Conservation (phyloP, 2,329 filamentous ascomycete species). For the Monosporascus sp. region DNA sequence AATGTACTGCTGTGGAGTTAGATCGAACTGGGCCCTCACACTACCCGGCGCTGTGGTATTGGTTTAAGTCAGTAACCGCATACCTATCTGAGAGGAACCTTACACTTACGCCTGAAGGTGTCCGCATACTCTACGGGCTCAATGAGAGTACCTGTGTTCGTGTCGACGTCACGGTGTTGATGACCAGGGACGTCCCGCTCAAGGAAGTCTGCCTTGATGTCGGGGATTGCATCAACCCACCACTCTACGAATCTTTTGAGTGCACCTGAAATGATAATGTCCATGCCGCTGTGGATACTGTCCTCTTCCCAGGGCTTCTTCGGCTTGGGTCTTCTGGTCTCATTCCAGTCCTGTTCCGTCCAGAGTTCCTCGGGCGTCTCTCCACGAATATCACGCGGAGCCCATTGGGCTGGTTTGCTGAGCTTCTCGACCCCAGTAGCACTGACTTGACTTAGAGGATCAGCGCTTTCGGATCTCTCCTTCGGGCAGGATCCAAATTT, state of each 20-base stretch:
- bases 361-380: neutral
- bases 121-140: constrained; percentile 27
- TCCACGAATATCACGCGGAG: neutral
- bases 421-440: neutral
- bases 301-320: neutral
- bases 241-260: constrained; percentile 7
- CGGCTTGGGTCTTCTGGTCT: neutral
- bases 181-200: constrained; percentile 25
- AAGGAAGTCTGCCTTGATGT: constrained; percentile 20
- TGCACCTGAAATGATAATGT: neutral
- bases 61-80: neutral
- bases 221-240: constrained; percentile 12
- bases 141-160: constrained; percentile 30
- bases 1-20: neutral
- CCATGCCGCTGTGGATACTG: neutral
- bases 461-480: neutral
- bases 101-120: constrained; percentile 16
- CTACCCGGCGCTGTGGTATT: neutral
- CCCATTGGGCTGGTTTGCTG: neutral
- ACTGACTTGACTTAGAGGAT: neutral
- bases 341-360: neutral
- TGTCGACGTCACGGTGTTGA: constrained; percentile 32
- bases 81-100: neutral
- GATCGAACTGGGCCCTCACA: neutral
- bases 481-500: neutral